Percentiles rank a stretch among this genome's conserved stretches.
Conservation (phyloP, 345 rosid genomes). For the Gynandropsis gynandra region DNA sequence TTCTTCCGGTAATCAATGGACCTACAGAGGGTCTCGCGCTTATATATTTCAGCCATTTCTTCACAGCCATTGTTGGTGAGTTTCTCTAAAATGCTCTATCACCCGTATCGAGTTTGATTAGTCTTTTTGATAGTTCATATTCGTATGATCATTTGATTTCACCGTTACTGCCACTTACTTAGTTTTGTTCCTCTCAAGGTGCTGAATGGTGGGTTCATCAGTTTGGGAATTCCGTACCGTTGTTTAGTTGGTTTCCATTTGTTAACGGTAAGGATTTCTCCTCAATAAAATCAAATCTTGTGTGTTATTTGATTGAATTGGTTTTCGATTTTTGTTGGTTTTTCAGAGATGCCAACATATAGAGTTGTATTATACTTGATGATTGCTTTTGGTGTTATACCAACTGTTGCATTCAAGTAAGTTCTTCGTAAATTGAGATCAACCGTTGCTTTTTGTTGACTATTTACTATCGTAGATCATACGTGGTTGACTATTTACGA, state of each 20-base stretch:
- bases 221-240: constrained; percentile 58
- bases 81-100: constrained; percentile 15
- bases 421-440: constrained; percentile 24
- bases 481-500: no score
- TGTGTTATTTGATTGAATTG: not conserved
- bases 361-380: constrained; percentile 50
- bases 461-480: no score
- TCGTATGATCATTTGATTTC: no score
- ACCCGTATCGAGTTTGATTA: not conserved
- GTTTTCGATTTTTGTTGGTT: constrained; percentile 9
- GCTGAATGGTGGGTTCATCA: constrained; percentile 90
- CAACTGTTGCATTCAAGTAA: constrained; percentile 81
- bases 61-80: constrained; percentile 84
- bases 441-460: no score
- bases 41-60: constrained; percentile 66
- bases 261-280: constrained; percentile 43
- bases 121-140: not conserved
- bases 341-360: constrained; percentile 54
- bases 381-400: constrained; percentile 69
- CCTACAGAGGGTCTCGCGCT: constrained; percentile 96
- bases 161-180: no score
- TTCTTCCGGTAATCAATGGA: constrained; percentile 89
- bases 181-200: constrained; percentile 40
- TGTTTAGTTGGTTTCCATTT: constrained; percentile 75
- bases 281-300: not conserved